Evolutionary conservation across 352 stramenopile genomes (phyloP), one percentile per base, ranked within the genome.

Genomic region (Peronospora belbahrii): DNA sequence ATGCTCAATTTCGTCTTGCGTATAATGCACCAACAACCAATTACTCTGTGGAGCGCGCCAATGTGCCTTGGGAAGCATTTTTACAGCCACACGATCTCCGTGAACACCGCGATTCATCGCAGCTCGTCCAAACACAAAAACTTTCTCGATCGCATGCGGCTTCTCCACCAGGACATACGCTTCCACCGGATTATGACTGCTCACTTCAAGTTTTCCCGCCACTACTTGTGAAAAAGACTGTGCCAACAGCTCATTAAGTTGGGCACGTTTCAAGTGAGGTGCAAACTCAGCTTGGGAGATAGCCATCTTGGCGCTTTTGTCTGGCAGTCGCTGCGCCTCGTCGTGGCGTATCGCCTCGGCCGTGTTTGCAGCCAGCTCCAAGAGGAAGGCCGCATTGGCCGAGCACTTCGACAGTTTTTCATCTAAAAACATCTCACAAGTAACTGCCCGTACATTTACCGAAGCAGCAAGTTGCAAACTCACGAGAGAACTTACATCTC

Each of bases 21-120:
- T 56, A 48, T 93, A 88, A 39, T 95, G 80, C 11, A 88, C 65
- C 3, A 92, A 56, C 42, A 83, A 39, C 2, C 63, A 69, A 11
- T 85, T 73, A 47, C 70, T 88, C 44, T 77, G 62, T 0, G 70
- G 83, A 18, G 42, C 57, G 11, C 81, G 57, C 90, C 90, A 97
- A 23, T 87, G 52, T 6, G 59, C 48, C 20, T 91, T 61, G 0
- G 83, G 67, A 28, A 98, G 66, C 25, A 98, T 59, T 46, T 97
- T 69, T 15, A 99, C 80, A 2, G 86, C 92, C 9, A 99, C 96
- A 8, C 95, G 62, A 71, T 99, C 97, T 19, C 96, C 96, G 60
- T 99, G 95, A 1, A 99, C 72, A 3, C 95, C 96, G 40, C 97
- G 85, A 70, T 99, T 99, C 53, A 98, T 91, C 48, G 94, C 70